Evolutionary conservation across 345 rosid genomes (phyloP), one percentile per base, ranked within the genome.

Genomic region (Draba incana): DNA sequence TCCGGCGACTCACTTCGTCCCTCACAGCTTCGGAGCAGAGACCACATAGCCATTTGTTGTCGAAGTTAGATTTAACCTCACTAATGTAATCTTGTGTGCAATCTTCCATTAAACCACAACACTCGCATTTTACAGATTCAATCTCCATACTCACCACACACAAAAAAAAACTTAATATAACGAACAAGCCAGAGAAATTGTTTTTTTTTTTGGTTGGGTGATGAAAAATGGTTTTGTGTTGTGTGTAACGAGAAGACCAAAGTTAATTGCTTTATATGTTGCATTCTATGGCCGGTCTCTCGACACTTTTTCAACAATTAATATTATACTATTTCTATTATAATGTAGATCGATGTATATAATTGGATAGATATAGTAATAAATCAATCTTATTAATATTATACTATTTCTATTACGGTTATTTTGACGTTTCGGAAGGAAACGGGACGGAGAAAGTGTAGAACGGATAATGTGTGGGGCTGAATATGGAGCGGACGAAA

Each of bases 1-100:
- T 85, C 67, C 78, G 82, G 43, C 92, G 79, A 55, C 62, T 75
- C 5, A 77, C 85, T 77, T 94, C 99, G 27, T 94, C 96, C 48
- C 85, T 77, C 10, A 91, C 99, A 25, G 99, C 96, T 72, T 87
- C 99, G 2, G 96, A 88, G 78, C 99, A 94, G 61, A 94, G 78
- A 65, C 99, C 99, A 73, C 99, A 94, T 0, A 94, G 81, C 99
- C 99, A 94, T 83, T 88, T 91, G 47, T 88, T 96, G 16, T 84
- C 92, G 66, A 94, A 94, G 69, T 87, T 87, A 48, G 88, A 77
- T 82, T 86, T 87, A 62, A 94, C 95, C 43, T 85, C 75, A 41
- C 54, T 77, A 3, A 94, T 94, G 66, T 94, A 94, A 42, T 85
- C 87, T 74, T 81, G 92, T 4, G 98, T 94, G 64, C 99, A 94